These are phyloP conservation scores for Pseudogymnoascus sp. DNA, from an alignment of 2,329 filamentous ascomycete genomes.

Conservation along the genomic window DNA sequence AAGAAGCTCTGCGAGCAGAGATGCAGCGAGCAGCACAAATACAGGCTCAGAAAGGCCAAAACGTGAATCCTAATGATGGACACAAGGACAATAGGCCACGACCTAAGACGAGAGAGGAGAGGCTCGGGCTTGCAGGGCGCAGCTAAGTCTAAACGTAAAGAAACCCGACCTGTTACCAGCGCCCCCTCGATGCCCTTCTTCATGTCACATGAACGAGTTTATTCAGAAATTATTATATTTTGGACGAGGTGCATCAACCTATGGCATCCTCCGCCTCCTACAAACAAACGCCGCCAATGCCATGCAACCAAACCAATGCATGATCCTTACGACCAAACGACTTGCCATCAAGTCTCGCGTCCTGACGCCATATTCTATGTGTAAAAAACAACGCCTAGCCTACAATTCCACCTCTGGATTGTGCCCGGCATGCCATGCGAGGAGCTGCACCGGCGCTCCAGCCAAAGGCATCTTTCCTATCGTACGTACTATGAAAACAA, in stretches of 20 bases:
- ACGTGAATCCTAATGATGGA: conserved; percentile 20
- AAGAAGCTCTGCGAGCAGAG: conserved; percentile 19
- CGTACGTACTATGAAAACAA: conserved; percentile 4
- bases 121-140: conserved; percentile 27
- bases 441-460: not conserved
- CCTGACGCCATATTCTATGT: conserved; percentile 6
- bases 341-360: not conserved
- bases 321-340: not conserved
- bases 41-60: conserved; percentile 18
- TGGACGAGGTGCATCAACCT: not conserved
- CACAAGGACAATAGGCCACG: conserved; percentile 19
- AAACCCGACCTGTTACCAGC: not conserved
- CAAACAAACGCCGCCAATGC: conserved; percentile 5
- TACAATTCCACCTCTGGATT: conserved; percentile 3
- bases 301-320: conserved; percentile 6
- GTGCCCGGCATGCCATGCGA: not conserved
- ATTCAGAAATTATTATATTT: conserved; percentile 24
- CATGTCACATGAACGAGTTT: conserved; percentile 40
- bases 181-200: conserved; percentile 27
- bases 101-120: conserved; percentile 30
- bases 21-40: conserved; percentile 18
- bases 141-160: conserved; percentile 11
- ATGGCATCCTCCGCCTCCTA: not conserved
- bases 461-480: not conserved
- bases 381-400: conserved; percentile 6